Evolutionary conservation across 176 grass and related monocot species (phyloP).

Genomic region (Avena insularis): DNA sequence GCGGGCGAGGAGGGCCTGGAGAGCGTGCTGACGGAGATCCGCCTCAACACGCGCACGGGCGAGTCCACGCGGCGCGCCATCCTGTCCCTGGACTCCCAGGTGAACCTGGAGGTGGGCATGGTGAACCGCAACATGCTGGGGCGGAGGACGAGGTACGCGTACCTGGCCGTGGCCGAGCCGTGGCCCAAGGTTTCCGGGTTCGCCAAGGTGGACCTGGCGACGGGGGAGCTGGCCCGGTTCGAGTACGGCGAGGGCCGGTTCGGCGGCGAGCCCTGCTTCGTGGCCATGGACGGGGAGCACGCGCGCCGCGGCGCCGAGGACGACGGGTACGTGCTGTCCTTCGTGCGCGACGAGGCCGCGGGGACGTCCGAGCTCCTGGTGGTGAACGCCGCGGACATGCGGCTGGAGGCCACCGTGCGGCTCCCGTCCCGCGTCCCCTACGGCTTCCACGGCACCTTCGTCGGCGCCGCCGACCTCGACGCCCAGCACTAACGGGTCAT

Average conservation of each 20-base stretch:
- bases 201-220: constrained; percentile 84
- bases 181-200: constrained; percentile 99
- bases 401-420: constrained; percentile 76
- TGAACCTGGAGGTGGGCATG: constrained; percentile 94
- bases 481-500: constrained; percentile 52
- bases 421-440: constrained; percentile 87
- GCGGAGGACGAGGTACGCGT: constrained; percentile 66
- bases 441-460: constrained; percentile 93
- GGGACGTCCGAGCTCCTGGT: constrained; percentile 70
- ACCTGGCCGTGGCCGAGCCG: constrained; percentile 89
- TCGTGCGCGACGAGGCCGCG: constrained; percentile 62
- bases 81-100: constrained; percentile 33
- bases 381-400: constrained; percentile 77
- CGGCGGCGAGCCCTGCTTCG: constrained; percentile 90
- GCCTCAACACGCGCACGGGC: constrained; percentile 73
- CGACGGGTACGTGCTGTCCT: constrained; percentile 70
- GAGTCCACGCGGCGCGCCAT: constrained; percentile 63
- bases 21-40: constrained; percentile 90
- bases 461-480: constrained; percentile 56
- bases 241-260: constrained; percentile 66
- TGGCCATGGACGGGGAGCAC: constrained; percentile 46
- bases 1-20: constrained; percentile 48
- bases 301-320: constrained; percentile 62
- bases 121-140: constrained; percentile 78
- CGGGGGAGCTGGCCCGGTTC: constrained; percentile 62